Evolutionary conservation across 2,329 filamentous ascomycete species (phyloP).

Genomic region (Exophiala oligosperma): DNA sequence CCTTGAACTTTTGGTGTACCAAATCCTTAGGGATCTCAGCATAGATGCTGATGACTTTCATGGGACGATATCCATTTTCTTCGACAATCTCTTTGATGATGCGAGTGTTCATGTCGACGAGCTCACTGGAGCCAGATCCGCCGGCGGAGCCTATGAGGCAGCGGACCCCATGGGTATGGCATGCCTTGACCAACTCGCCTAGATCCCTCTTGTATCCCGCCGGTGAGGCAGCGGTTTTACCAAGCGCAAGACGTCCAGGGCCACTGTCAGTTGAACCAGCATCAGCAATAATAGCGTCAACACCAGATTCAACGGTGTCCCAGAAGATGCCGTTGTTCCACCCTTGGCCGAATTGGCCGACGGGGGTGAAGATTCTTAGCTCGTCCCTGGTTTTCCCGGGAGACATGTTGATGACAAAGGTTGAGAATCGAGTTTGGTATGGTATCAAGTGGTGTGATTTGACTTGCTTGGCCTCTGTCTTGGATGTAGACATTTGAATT

Average conservation of each 20-base stretch:
- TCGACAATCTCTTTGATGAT: constrained; percentile 40
- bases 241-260: constrained; percentile 32
- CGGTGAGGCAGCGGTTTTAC: constrained; percentile 8
- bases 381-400: constrained; percentile 4
- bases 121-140: constrained; percentile 47
- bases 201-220: constrained; percentile 38
- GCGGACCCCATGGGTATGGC: constrained; percentile 37
- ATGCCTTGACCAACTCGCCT: constrained; percentile 39
- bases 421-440: no score
- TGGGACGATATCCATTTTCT: constrained; percentile 28
- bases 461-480: no score
- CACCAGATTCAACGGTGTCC: constrained; percentile 14
- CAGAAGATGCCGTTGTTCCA: constrained; percentile 11
- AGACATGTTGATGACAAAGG: no score
- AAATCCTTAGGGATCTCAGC: constrained; percentile 40
- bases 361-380: constrained; percentile 15
- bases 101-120: constrained; percentile 41
- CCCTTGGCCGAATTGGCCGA: constrained; percentile 15
- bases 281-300: constrained; percentile 35
- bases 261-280: constrained; percentile 35
- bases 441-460: no score
- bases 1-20: constrained; percentile 33
- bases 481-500: no score
- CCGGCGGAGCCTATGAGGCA: constrained; percentile 48
- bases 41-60: constrained; percentile 39